Evolutionary conservation across 441 rosid species (phyloP).

Genomic region (Gossypium davidsonii): DNA sequence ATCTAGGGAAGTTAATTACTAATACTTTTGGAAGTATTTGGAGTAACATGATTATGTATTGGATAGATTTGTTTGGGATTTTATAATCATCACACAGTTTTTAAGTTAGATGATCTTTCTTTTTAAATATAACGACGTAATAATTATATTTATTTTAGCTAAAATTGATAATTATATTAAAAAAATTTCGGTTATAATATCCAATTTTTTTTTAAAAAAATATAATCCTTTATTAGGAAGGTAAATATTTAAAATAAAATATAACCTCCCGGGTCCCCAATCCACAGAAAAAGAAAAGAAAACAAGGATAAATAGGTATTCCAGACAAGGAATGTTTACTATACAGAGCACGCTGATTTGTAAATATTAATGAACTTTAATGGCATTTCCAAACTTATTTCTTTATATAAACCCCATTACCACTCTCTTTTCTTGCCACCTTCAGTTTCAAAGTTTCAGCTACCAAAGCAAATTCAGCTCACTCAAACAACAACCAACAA

Average conservation of each 20-base stretch:
- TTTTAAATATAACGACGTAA: too few relatives aligned
- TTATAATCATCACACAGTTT: too few relatives aligned
- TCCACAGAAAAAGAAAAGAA: background rate
- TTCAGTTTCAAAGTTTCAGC: background rate
- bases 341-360: conserved; percentile 11
- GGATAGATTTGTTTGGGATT: too few relatives aligned
- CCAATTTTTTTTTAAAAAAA: too few relatives aligned
- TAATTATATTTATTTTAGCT: too few relatives aligned
- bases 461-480: background rate
- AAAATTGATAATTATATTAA: too few relatives aligned
- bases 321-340: background rate
- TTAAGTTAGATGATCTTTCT: too few relatives aligned
- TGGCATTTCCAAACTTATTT: conserved; percentile 18
- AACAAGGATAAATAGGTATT: background rate
- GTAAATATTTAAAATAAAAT: background rate
- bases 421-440: conserved; percentile 7
- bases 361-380: conserved; percentile 19
- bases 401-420: conserved; percentile 26
- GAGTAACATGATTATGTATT: too few relatives aligned
- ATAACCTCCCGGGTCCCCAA: background rate
- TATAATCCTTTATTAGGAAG: background rate
- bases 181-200: too few relatives aligned
- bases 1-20: too few relatives aligned
- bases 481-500: conserved; percentile 16
- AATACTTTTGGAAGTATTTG: too few relatives aligned